Conservation (phyloP, 192 early-diverging fungal species). For the Coemansia sp. region DNA sequence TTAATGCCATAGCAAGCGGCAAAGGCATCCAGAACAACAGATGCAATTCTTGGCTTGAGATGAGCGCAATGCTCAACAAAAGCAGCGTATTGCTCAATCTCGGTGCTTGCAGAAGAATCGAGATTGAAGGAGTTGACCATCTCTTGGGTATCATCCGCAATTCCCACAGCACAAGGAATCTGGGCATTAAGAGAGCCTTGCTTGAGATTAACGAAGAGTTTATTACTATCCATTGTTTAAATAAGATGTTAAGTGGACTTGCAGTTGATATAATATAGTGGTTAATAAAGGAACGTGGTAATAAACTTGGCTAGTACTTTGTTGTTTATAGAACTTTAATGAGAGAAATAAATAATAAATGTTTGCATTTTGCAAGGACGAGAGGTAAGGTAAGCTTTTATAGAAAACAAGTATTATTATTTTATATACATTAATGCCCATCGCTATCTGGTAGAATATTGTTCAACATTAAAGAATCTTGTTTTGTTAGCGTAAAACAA, state of each 20-base stretch:
- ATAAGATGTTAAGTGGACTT: neutral
- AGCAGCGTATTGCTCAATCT: constrained; percentile 14
- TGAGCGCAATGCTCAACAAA: constrained; percentile 16
- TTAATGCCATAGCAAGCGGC: neutral
- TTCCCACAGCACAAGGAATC: neutral
- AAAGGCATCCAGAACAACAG: constrained; percentile 12
- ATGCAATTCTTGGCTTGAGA: neutral
- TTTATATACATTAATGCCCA: too few relatives aligned
- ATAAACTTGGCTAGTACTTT: too few relatives aligned
- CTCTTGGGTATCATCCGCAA: neutral
- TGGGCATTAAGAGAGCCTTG: neutral
- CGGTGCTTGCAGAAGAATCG: neutral
- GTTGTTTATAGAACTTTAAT: too few relatives aligned
- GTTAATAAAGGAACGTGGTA: too few relatives aligned
- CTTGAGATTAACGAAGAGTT: neutral
- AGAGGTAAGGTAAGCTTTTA: too few relatives aligned
- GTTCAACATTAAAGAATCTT: too few relatives aligned
- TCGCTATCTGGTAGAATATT: too few relatives aligned
- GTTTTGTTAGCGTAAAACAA: too few relatives aligned
- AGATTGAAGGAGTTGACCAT: neutral
- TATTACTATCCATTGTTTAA: neutral
- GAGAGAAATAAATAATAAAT: too few relatives aligned
- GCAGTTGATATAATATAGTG: too few relatives aligned
- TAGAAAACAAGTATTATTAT: too few relatives aligned
- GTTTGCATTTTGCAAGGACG: too few relatives aligned